phyloP scores from a whole-genome alignment of 2,329 filamentous ascomycete genomes.

The Blastomyces emzantsi region DNA sequence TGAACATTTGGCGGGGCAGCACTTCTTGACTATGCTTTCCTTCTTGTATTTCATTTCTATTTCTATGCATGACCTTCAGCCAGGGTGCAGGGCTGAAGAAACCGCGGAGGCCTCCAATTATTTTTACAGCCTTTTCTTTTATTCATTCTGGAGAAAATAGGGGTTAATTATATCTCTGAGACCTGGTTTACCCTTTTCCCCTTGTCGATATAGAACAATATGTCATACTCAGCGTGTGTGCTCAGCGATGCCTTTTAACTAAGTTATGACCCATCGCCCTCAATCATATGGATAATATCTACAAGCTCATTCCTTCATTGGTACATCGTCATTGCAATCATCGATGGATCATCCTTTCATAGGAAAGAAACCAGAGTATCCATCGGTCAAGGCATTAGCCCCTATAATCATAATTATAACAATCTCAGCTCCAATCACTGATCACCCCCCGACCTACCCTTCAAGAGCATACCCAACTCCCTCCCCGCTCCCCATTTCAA shows the following conservation, averaged over 20 bases:
- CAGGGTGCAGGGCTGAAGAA: not conserved
- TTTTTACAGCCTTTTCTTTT: not conserved
- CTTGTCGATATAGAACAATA: not conserved
- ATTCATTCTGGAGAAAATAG: not conserved
- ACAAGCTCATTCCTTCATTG: not conserved
- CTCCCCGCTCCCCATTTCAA: constrained; percentile 39
- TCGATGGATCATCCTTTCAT: not conserved
- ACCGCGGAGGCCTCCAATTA: too few species aligned
- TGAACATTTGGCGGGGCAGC: not conserved
- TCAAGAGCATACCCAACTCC: constrained; percentile 38
- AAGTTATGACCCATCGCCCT: not conserved
- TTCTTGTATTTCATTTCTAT: not conserved
- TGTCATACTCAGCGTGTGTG: not conserved
- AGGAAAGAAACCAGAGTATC: not conserved
- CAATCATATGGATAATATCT: not conserved
- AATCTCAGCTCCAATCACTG: not conserved
- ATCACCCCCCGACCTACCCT: constrained; percentile 25
- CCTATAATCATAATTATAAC: not conserved
- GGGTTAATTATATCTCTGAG: not conserved
- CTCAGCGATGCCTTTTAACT: not conserved
- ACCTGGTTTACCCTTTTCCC: not conserved
- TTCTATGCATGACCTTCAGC: not conserved
- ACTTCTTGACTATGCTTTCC: not conserved
- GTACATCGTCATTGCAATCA: not conserved
- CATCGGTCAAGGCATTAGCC: not conserved